Conservation (phyloP, 176 grass and related monocot genomes). For the Musa troglodytarum region DNA sequence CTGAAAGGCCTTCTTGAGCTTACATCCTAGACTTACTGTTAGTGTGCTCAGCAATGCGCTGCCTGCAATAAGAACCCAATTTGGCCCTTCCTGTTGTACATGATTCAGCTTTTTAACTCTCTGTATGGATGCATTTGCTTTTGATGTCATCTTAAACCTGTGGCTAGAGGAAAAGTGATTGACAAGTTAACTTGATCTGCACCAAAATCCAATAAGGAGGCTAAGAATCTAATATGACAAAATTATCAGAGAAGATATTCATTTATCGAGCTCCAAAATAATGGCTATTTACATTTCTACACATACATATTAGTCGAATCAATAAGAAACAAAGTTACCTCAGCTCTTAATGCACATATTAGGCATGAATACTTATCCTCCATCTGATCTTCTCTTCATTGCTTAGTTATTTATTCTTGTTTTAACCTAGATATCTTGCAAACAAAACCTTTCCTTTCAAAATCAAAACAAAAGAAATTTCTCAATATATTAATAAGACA, state of each 20-base stretch:
- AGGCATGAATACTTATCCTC: too few relatives aligned
- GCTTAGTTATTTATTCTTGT: too few relatives aligned
- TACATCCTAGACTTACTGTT: conserved; percentile 31
- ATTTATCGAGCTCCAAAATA: too few relatives aligned
- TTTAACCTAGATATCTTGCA: too few relatives aligned
- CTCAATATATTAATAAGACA: too few relatives aligned
- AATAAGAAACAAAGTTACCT: too few relatives aligned
- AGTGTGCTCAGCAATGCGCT: conserved; percentile 36
- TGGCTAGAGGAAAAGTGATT: not conserved
- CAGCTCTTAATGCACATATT: too few relatives aligned
- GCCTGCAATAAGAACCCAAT: conserved; percentile 38
- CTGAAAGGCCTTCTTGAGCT: conserved; percentile 25
- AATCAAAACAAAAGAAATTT: too few relatives aligned
- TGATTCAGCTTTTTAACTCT: conserved; percentile 17
- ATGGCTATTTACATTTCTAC: too few relatives aligned
- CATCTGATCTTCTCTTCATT: too few relatives aligned
- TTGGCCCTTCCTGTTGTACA: conserved; percentile 22
- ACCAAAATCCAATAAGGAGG: not conserved
- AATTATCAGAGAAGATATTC: not conserved
- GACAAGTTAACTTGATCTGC: not conserved
- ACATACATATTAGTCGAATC: too few relatives aligned
- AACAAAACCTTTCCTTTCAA: too few relatives aligned
- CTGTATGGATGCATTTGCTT: conserved; percentile 20
- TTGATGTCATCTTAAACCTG: conserved; percentile 29
- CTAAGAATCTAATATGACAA: not conserved